Base-by-base conservation (phyloP, 2,329 filamentous ascomycete species). In the Penicillium sp. region DNA sequence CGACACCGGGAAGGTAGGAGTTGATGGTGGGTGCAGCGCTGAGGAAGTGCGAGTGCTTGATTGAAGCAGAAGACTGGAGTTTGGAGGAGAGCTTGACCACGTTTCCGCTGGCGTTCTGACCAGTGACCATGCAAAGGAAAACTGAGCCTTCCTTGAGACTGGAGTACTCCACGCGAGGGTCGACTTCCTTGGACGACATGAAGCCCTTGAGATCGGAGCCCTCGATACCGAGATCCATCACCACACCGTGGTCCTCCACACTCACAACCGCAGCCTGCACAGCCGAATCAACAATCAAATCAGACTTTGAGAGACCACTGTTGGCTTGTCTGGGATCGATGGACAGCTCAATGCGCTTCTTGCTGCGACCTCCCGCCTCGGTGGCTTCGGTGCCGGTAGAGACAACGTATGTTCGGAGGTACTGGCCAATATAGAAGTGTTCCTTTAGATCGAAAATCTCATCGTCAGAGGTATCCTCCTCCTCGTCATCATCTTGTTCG, bases 171-270 rank as follows among this genome's bases (percentile, higher is more conserved):
- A 90, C 80, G 46, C 81, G 82, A 33, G 84, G 73, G 51, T 91
- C 90, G 18, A 97, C 79, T 72, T 97, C 92, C 70, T 89, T 92
- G 61, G 89, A 90, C 5, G 92, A 86, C 70, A 99, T 82, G 77
- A 99, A 99, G 2, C 91, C 95, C 60, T 87, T 88, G 54, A 93
- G 74, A 39, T 85, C 83, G 35, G 83, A 78, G 54, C 87, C 85
- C 37, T 87, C 82, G 6, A 98, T 80, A 18, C 92, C 92, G 39
- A 98, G 78, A 67, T 97, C 92, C 92, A 99, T 96, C 56, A 98
- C 86, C 58, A 95, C 84, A 61, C 95, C 95, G 70, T 96, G 93
- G 69, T 99, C 96, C 76, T 99, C 94, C n/a, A 96, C 89, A 75
- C 94, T 99, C 52, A 85, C 78, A 27, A 99, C 88, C 0, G 92